Base-by-base conservation (phyloP, 2,329 filamentous ascomycete genomes). In the Alternaria consortialis region DNA sequence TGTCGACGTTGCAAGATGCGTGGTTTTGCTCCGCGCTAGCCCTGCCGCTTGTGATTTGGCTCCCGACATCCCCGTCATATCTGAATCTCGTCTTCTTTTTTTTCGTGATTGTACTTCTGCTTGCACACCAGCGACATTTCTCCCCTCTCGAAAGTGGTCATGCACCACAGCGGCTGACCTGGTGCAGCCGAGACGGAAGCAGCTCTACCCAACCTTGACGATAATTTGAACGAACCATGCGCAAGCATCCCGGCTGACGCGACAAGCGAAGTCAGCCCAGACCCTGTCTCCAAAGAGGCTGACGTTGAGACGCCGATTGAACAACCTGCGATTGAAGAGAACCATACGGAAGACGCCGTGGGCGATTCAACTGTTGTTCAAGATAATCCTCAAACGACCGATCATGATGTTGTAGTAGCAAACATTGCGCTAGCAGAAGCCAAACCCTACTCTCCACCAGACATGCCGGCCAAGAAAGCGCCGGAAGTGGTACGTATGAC, bases 1-100 rank as follows among this genome's bases (percentile, higher is more conserved):
- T 71, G 63, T 66, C 69, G 66, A 65, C 62, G 53, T 60, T 65
- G 59, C 58, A 64, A 58, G 65, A 60, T 70, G 68, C 66, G 59
- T 64, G 60, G 58, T 64, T 68, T 66, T 62, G 56, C 56, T 61
- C 53, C 58, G 46, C 64, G 66, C 63, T 72, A 64, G 64, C 60
- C 52, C 44, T 48, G 37, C 46, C 58, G 57, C 61, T 51, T 46
- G 17, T 29, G 55, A 54, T 58, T 57, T 59, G 63, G 43, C 53
- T 64, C 60, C 56, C 63, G 62, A 51, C 55, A 60, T 54, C 64
- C 59, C 56, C 62, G 62, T 65, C 60, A 47, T 42, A 47, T 56
- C 40, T 60, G 17, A 53, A 52, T 37, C 62, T 61, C 47, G 43
- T 40, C 61, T 52, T 57, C 34, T 43, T 50, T 56, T 55, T 56